Conservation (phyloP, 345 rosid genomes). For the Eucalyptus lansdowneana region DNA sequence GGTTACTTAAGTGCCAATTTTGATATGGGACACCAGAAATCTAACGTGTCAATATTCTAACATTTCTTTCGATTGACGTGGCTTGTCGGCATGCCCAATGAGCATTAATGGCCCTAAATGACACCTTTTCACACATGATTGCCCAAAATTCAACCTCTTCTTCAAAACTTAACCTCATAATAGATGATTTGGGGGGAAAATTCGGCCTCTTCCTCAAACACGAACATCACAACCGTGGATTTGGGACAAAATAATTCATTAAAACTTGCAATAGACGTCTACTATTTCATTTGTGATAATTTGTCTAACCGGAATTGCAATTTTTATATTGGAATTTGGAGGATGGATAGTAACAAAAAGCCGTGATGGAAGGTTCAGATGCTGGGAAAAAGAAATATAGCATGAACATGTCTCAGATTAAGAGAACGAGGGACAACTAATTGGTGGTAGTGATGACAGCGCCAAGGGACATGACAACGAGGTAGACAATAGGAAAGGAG, state of each 20-base stretch:
- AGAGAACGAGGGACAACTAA: background rate
- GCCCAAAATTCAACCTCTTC: background rate
- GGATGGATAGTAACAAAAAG: background rate
- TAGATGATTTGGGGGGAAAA: background rate
- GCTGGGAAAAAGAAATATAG: background rate
- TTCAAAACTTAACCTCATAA: background rate
- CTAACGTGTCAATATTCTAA: background rate
- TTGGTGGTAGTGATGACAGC: constrained; percentile 77
- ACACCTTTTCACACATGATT: background rate
- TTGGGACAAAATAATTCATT: background rate
- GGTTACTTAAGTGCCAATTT: background rate
- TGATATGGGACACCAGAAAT: background rate
- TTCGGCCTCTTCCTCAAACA: background rate
- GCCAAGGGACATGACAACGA: constrained; percentile 80
- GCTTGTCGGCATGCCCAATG: background rate
- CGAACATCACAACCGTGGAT: background rate
- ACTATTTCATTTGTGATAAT: background rate
- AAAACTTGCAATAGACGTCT: background rate
- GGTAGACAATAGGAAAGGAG: constrained; percentile 74
- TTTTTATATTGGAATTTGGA: background rate
- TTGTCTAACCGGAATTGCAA: background rate
- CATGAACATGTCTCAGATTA: background rate
- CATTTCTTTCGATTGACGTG: background rate
- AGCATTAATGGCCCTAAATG: background rate
- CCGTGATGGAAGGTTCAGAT: background rate